Conservation (phyloP, 257 asterid species). For the Salvia splendens region DNA sequence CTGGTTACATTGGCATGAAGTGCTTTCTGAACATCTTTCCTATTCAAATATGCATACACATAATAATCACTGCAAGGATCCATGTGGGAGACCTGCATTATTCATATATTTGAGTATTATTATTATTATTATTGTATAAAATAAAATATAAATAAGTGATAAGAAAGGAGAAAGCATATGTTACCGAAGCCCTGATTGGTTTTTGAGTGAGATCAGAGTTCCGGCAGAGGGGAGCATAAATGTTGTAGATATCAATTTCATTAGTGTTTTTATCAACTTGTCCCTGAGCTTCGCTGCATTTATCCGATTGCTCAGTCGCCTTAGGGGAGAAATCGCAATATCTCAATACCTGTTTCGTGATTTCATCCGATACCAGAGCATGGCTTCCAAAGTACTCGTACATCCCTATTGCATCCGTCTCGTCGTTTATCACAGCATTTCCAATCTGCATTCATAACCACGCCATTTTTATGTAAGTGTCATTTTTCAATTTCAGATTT, state of each 20-base stretch:
- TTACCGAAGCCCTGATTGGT: slow-evolving; percentile 58
- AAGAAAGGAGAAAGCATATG: not conserved
- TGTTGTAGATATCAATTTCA: slow-evolving; percentile 55
- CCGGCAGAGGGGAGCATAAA: slow-evolving; percentile 67
- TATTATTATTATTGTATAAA: not conserved
- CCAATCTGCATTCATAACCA: slow-evolving; percentile 53
- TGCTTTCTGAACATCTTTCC: slow-evolving; percentile 72
- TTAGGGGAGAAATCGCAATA: slow-evolving; percentile 54
- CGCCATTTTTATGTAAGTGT: too few relatives aligned
- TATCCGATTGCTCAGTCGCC: slow-evolving; percentile 25
- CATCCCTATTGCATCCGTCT: slow-evolving; percentile 63
- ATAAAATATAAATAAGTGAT: not conserved
- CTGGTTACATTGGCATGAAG: slow-evolving; percentile 84
- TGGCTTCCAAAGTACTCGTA: slow-evolving; percentile 63
- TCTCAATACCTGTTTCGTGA: slow-evolving; percentile 30
- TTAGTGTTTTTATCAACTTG: slow-evolving; percentile 23
- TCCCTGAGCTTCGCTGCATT: slow-evolving; percentile 36
- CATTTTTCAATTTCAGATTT: too few relatives aligned
- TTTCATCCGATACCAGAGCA: slow-evolving; percentile 62
- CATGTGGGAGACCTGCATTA: slow-evolving; percentile 38
- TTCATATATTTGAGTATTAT: too few relatives aligned
- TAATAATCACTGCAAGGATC: slow-evolving; percentile 78
- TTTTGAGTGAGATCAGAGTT: slow-evolving; percentile 42
- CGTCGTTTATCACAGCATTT: slow-evolving; percentile 72
- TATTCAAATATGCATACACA: slow-evolving; percentile 60